Conservation (phyloP, 306 rosid species). For the Begonia loranthoides region DNA sequence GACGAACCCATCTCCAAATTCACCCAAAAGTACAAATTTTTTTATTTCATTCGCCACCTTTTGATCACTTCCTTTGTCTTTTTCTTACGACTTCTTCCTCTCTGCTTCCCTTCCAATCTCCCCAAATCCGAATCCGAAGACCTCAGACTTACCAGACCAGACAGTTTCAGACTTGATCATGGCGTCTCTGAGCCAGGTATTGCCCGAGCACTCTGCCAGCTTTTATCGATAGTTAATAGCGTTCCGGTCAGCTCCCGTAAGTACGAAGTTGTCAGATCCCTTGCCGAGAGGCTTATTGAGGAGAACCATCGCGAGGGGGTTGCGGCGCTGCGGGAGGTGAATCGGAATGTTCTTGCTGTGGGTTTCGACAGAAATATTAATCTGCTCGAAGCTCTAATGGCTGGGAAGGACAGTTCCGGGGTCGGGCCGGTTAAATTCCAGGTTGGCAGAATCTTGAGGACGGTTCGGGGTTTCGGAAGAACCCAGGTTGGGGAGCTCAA, state of each 20-base stretch:
- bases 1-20: conserved; percentile 22
- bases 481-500: background rate
- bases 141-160: background rate
- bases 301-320: conserved; percentile 36
- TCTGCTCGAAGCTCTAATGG: conserved; percentile 28
- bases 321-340: conserved; percentile 35
- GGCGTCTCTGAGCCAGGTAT: conserved; percentile 24
- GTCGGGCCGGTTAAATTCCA: conserved; percentile 12
- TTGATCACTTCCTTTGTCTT: conserved; percentile 23
- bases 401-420: conserved; percentile 4
- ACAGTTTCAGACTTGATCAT: background rate
- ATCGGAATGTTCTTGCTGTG: conserved; percentile 30
- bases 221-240: conserved; percentile 27
- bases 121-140: background rate
- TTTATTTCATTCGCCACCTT: conserved; percentile 32
- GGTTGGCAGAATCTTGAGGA: conserved; percentile 12
- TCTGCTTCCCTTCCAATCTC: conserved; percentile 12
- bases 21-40: conserved; percentile 22
- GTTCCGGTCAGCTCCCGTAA: conserved; percentile 72
- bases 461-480: conserved; percentile 14
- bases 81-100: conserved; percentile 38
- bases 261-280: conserved; percentile 47
- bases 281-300: conserved; percentile 48
- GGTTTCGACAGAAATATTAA: conserved; percentile 41
- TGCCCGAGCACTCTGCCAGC: conserved; percentile 65